phyloP scores from a whole-genome alignment of 768 basidiomycete species.

The Rhodotorula kratochvilovae region DNA sequence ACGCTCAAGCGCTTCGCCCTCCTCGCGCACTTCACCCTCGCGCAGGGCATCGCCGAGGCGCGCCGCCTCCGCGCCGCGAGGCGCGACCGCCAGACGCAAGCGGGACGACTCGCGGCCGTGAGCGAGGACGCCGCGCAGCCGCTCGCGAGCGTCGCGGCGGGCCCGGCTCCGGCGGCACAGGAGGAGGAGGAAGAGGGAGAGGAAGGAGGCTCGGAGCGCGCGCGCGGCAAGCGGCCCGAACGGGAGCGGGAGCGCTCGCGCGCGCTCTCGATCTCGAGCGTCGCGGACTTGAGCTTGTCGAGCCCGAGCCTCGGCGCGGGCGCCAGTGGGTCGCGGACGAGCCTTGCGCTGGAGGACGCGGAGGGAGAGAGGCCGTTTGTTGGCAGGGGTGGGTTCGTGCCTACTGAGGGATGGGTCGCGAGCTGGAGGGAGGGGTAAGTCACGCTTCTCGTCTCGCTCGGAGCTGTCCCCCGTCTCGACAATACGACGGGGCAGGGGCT shows the following conservation, averaged over 20 bases:
- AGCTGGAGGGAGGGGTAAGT: slow-evolving; percentile 72
- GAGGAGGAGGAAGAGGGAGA: slow-evolving; percentile 52
- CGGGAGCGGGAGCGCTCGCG: no score
- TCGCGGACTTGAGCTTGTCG: slow-evolving; percentile 11
- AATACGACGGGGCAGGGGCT: no score
- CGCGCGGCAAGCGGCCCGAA: slow-evolving; percentile 85
- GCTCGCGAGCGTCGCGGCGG: neutral
- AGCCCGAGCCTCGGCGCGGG: neutral
- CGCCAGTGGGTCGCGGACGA: neutral
- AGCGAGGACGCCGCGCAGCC: neutral
- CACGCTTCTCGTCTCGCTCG: neutral
- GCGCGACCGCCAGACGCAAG: neutral
- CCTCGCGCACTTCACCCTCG: slow-evolving; percentile 83
- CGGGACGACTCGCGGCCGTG: neutral
- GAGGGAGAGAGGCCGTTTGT: slow-evolving; percentile 48
- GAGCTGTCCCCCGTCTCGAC: no score
- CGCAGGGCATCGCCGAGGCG: slow-evolving; percentile 78
- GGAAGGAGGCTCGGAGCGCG: slow-evolving; percentile 59
- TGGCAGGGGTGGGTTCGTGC: slow-evolving; percentile 85
- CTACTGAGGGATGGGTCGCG: slow-evolving; percentile 90
- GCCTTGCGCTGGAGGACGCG: neutral
- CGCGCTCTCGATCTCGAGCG: slow-evolving; percentile 22
- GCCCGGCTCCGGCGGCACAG: no score
- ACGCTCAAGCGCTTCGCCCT: slow-evolving; percentile 81
- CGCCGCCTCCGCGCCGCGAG: slow-evolving; percentile 52